These are phyloP conservation scores for Hepatocystis sp. DNA, from an alignment of 169 alveolate species.

Conservation along the genomic window DNA sequence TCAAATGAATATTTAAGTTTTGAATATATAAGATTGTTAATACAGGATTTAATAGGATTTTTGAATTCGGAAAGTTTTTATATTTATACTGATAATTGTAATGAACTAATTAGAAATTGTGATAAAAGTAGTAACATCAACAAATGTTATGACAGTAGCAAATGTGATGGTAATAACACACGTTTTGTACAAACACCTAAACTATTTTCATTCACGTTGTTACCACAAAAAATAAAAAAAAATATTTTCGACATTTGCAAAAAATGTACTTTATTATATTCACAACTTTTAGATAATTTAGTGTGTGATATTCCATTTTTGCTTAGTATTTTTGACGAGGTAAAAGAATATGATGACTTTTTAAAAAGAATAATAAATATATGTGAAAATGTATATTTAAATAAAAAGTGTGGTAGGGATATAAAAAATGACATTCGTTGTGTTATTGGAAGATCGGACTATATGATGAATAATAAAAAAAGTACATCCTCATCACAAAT, in stretches of 20 bases:
- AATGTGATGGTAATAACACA: too few species aligned
- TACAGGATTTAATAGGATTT: slow-evolving; percentile 14
- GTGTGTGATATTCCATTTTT: slow-evolving; percentile 59
- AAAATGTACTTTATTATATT: slow-evolving; percentile 32
- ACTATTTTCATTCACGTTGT: slow-evolving; percentile 26
- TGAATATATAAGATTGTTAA: slow-evolving; percentile 17
- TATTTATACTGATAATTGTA: too few species aligned
- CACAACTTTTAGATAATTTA: slow-evolving; percentile 50
- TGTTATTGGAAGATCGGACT: slow-evolving; percentile 66
- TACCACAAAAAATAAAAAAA: slow-evolving; percentile 32
- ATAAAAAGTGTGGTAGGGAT: slow-evolving; percentile 12
- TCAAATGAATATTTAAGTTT: slow-evolving; percentile 53
- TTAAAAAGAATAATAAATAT: slow-evolving; percentile 16
- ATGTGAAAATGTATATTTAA: slow-evolving; percentile 33
- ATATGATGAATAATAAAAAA: slow-evolving; percentile 9
- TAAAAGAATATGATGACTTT: slow-evolving; percentile 28
- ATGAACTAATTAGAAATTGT: too few species aligned
- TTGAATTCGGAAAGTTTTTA: slow-evolving; percentile 23
- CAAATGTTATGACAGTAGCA: too few species aligned
- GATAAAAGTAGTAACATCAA: too few species aligned
- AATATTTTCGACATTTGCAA: slow-evolving; percentile 17
- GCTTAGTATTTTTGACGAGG: slow-evolving; percentile 9
- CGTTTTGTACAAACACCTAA: slow-evolving; percentile 9
- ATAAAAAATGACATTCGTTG: slow-evolving; percentile 57
- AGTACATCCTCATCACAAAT: neutral